A percentile compares a stretch with the other conserved stretches of the same genome.
These are phyloP conservation scores for Begonia loranthoides DNA, from an alignment of 306 rosid genomes.

Conservation along the genomic window DNA sequence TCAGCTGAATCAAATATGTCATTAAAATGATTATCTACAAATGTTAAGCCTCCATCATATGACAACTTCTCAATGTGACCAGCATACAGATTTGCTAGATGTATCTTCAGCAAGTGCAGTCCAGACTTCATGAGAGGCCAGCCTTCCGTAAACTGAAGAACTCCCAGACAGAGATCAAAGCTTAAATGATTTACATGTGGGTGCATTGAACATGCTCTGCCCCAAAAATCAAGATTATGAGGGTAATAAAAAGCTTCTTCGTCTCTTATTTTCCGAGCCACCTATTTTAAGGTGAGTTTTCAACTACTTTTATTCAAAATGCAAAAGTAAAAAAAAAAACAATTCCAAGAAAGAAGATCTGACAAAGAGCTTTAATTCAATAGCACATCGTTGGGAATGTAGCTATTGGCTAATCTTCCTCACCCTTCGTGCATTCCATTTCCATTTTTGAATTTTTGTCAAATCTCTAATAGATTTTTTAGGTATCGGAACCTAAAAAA, in stretches of 20 bases:
- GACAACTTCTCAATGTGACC: slow-evolving; percentile 74
- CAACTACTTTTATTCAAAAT: slow-evolving; percentile 6
- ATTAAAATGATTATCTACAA: slow-evolving; percentile 58
- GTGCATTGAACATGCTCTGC: slow-evolving; percentile 92
- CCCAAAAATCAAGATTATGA: slow-evolving; percentile 85
- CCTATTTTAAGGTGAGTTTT: slow-evolving; percentile 35
- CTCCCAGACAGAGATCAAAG: slow-evolving; percentile 81
- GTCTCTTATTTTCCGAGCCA: slow-evolving; percentile 67
- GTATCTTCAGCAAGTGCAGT: slow-evolving; percentile 68
- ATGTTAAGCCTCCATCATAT: slow-evolving; percentile 53
- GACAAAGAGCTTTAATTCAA: slow-evolving; percentile 80
- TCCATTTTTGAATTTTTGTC: slow-evolving; percentile 70
- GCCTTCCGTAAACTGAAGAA: slow-evolving; percentile 79
- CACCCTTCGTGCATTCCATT: slow-evolving; percentile 54
- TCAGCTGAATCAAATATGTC: slow-evolving; percentile 71
- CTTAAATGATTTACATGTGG: slow-evolving; percentile 82
- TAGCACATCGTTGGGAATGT: slow-evolving; percentile 77
- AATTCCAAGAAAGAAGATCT: slow-evolving; percentile 19
- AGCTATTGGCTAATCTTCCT: slow-evolving; percentile 67
- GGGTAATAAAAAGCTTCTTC: slow-evolving; percentile 87
- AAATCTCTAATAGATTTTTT: slow-evolving; percentile 54
- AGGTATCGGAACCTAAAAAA: slow-evolving; percentile 59
- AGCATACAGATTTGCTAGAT: slow-evolving; percentile 55
- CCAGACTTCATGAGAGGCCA: slow-evolving; percentile 70
- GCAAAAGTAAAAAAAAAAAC: slow-evolving; percentile 1